Conservation (phyloP, 2,329 filamentous ascomycete genomes). For the Arthrobotrys musiformis region DNA sequence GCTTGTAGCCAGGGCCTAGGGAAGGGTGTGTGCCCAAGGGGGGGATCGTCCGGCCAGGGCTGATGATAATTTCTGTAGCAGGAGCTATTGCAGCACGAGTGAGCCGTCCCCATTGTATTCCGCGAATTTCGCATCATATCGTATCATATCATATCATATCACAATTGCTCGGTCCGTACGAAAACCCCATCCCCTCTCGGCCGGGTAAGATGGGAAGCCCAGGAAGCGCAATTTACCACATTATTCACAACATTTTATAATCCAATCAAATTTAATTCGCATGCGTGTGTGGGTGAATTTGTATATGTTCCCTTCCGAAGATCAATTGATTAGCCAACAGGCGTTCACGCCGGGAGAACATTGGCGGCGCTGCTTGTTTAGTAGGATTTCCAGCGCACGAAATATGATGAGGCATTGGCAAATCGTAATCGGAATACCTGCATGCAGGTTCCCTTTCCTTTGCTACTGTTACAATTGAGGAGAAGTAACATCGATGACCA, state of each 20-base stretch:
- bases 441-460: too few relatives aligned
- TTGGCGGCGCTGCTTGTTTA: neutral
- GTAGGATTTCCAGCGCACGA: too few relatives aligned
- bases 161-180: slow-evolving; percentile 1
- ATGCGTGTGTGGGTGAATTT: neutral
- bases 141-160: slow-evolving; percentile 11
- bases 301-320: neutral
- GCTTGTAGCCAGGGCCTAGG: neutral
- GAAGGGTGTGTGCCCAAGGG: neutral
- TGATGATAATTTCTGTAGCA: too few relatives aligned
- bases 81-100: neutral
- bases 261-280: slow-evolving; percentile 19
- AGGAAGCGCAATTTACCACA: slow-evolving; percentile 12
- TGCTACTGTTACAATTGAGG: too few relatives aligned
- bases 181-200: slow-evolving; percentile 8
- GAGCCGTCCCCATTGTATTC: slow-evolving; percentile 17
- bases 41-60: neutral
- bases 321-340: slow-evolving; percentile 7
- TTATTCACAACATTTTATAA: slow-evolving; percentile 10
- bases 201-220: slow-evolving; percentile 3
- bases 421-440: too few relatives aligned
- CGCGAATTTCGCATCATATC: slow-evolving; percentile 21
- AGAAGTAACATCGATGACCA: neutral
- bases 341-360: slow-evolving; percentile 8
- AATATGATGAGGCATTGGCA: too few relatives aligned